Conservation (phyloP, 495 filamentous ascomycete species). For the Annulohypoxylon maeteangense region DNA sequence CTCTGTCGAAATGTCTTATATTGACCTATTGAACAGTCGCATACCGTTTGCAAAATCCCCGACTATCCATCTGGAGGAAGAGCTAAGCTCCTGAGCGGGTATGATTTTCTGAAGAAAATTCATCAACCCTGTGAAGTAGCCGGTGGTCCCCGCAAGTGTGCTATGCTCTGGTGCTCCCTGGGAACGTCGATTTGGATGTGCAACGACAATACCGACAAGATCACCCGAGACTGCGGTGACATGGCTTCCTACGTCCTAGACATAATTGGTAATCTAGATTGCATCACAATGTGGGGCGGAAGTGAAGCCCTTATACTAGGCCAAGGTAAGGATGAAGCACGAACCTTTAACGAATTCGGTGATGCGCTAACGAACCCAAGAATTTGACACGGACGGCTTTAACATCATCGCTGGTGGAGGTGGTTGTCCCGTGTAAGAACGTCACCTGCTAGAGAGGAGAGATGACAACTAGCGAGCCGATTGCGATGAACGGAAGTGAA, state of each 20-base stretch:
- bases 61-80: neutral
- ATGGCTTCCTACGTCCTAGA: conserved; percentile 20
- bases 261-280: conserved; percentile 14
- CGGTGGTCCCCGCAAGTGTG: conserved; percentile 27
- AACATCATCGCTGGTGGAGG: conserved; percentile 25
- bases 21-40: conserved; percentile 6
- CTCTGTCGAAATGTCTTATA: neutral
- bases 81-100: neutral
- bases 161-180: conserved; percentile 6
- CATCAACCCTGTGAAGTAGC: conserved; percentile 12
- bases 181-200: conserved; percentile 23
- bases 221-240: conserved; percentile 3
- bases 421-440: neutral
- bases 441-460: neutral
- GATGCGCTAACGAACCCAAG: neutral
- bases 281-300: neutral
- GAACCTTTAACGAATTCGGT: neutral
- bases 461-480: neutral
- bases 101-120: conserved; percentile 24
- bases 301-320: neutral
- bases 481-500: neutral
- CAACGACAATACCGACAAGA: conserved; percentile 23
- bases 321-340: neutral
- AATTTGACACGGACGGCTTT: conserved; percentile 17
- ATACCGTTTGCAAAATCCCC: conserved; percentile 19